phyloP scores from a whole-genome alignment of 805 yeast species.

The Sungouiella blattae region DNA sequence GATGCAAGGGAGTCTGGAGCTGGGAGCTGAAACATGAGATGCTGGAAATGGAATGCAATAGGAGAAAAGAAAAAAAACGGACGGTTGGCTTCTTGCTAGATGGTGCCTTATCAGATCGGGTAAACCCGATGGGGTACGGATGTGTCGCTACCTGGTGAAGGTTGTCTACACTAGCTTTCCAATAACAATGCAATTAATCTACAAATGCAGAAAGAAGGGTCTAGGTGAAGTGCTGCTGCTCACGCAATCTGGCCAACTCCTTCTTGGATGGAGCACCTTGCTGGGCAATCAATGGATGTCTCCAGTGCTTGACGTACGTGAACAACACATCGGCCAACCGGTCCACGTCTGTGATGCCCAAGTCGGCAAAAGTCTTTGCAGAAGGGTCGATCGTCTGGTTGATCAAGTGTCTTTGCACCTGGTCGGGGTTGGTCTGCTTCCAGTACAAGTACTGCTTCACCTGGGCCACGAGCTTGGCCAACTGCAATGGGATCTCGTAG shows the following conservation, averaged over 20 bases:
- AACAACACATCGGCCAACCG: constrained; percentile 45
- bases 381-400: constrained; percentile 59
- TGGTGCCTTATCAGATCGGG: background rate
- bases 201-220: constrained; percentile 8
- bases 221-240: constrained; percentile 42
- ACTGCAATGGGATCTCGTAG: constrained; percentile 40
- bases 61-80: too few relatives aligned
- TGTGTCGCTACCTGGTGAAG: too few relatives aligned
- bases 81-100: too few relatives aligned
- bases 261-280: constrained; percentile 40
- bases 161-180: too few relatives aligned
- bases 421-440: constrained; percentile 62
- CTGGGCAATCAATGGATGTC: constrained; percentile 47
- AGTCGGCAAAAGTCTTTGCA: constrained; percentile 64
- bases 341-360: constrained; percentile 53
- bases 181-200: constrained; percentile 8
- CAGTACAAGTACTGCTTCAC: constrained; percentile 42
- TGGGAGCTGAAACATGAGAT: constrained; percentile 9
- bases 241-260: constrained; percentile 41
- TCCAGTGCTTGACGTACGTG: constrained; percentile 46
- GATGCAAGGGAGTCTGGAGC: constrained; percentile 4
- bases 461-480: constrained; percentile 45
- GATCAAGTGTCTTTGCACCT: constrained; percentile 67
- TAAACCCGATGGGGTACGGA: background rate
- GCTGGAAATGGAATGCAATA: background rate